phyloP scores from a whole-genome alignment of 225 moss, liverwort and hornwort species.

The Bryoerythrophyllum caledonicum region DNA sequence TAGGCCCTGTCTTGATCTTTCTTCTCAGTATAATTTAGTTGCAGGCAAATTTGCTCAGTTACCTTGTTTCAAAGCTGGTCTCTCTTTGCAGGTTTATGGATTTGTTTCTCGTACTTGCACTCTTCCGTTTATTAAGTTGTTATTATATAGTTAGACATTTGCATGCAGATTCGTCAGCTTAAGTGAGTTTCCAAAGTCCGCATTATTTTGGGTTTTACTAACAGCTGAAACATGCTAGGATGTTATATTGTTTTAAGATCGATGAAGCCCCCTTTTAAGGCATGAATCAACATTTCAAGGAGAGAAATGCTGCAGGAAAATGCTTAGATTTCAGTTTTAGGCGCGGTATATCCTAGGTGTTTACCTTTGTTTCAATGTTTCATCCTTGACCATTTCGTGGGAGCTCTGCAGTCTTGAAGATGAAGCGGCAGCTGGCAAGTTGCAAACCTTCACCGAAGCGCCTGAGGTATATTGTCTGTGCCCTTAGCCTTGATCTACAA shows the following conservation, averaged over 20 bases:
- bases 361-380: conserved; percentile 45
- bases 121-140: conserved; percentile 24
- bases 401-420: conserved; percentile 91
- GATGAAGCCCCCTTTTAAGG: conserved; percentile 15
- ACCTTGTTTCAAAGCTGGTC: conserved; percentile 29
- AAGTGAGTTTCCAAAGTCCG: conserved; percentile 6
- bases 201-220: conserved; percentile 9
- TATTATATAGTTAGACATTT: conserved; percentile 18
- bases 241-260: conserved; percentile 21
- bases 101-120: conserved; percentile 30
- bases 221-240: conserved; percentile 14
- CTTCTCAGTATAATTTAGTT: conserved; percentile 28
- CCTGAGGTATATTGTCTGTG: conserved; percentile 65
- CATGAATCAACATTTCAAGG: conserved; percentile 15
- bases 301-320: conserved; percentile 18
- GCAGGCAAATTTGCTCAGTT: conserved; percentile 20
- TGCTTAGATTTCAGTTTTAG: conserved; percentile 24
- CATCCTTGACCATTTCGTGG: conserved; percentile 50
- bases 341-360: conserved; percentile 18
- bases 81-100: conserved; percentile 29
- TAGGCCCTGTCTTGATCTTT: conserved; percentile 18
- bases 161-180: conserved; percentile 19
- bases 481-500: conserved; percentile 2
- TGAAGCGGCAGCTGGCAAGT: conserved; percentile 75
- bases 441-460: conserved; percentile 46